These are phyloP conservation scores for Pseudocohnilembus persalinus DNA, from an alignment of 169 alveolate species.

Conservation along the genomic window DNA sequence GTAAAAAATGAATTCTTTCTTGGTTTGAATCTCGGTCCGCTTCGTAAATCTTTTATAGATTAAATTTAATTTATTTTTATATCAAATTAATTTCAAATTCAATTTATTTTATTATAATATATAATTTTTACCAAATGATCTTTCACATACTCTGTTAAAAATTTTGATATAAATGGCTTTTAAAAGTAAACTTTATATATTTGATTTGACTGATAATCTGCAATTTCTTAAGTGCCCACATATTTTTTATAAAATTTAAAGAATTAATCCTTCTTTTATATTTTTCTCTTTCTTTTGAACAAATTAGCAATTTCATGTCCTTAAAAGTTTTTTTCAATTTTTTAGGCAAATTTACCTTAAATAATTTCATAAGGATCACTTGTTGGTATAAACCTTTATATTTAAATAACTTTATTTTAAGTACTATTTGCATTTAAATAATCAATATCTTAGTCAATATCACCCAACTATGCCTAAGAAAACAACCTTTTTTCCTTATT, in stretches of 20 bases:
- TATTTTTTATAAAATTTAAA: slow-evolving; percentile 10
- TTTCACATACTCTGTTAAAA: slow-evolving; percentile 9
- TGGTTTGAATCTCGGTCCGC: slow-evolving; percentile 8
- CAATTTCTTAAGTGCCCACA: slow-evolving; percentile 9
- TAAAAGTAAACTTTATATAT: slow-evolving; percentile 4
- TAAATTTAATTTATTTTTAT: not conserved
- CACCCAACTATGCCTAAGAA: no score
- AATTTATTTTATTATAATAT: not conserved
- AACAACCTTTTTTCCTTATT: no score
- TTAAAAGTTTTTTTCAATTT: no score
- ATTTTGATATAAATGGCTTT: slow-evolving; percentile 22
- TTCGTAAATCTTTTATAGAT: not conserved
- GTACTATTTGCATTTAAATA: no score
- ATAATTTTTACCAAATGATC: slow-evolving; percentile 1
- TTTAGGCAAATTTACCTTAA: no score
- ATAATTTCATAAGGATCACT: no score
- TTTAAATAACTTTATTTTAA: no score
- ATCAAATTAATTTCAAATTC: not conserved
- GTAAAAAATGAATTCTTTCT: slow-evolving; percentile 9
- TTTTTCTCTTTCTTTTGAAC: no score
- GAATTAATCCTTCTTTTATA: not conserved
- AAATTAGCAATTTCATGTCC: no score
- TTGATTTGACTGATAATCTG: not conserved
- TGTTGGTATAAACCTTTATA: no score
- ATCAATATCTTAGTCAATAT: no score